Conservation (phyloP, 1,284 basidiomycete species). For the Pulveroboletus sp. region DNA sequence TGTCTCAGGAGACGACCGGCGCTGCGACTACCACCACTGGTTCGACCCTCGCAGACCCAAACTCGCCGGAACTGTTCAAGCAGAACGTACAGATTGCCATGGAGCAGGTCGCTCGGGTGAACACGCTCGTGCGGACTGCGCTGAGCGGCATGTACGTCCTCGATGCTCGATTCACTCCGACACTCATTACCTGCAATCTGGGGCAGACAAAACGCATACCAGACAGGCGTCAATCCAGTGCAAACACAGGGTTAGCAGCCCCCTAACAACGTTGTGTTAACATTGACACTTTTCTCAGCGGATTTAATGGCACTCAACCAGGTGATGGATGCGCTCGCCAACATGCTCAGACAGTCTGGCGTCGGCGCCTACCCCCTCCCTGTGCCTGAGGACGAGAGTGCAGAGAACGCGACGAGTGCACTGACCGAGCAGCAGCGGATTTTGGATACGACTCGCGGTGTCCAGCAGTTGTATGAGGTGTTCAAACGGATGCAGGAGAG, state of each 20-base stretch:
- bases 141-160: conserved; percentile 40
- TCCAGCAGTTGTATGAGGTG: conserved; percentile 39
- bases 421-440: conserved; percentile 36
- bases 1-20: conserved; percentile 28
- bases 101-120: conserved; percentile 37
- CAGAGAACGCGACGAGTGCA: conserved; percentile 11
- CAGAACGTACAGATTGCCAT: conserved; percentile 42
- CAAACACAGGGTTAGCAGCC: conserved; percentile 39
- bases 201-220: conserved; percentile 44
- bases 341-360: conserved; percentile 39
- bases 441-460: conserved; percentile 34
- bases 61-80: conserved; percentile 45
- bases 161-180: not conserved
- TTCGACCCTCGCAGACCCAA: conserved; percentile 34
- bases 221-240: conserved; percentile 34
- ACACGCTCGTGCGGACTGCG: conserved; percentile 36
- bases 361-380: conserved; percentile 43
- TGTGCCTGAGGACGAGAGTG: conserved; percentile 7
- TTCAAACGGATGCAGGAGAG: conserved; percentile 43
- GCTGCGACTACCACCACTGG: not conserved
- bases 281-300: conserved; percentile 24
- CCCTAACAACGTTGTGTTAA: not conserved
- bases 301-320: conserved; percentile 37
- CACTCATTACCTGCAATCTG: not conserved
- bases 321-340: conserved; percentile 34